Evolutionary conservation across 116 monocot species (phyloP).

Genomic region (Posidonia oceanica): DNA sequence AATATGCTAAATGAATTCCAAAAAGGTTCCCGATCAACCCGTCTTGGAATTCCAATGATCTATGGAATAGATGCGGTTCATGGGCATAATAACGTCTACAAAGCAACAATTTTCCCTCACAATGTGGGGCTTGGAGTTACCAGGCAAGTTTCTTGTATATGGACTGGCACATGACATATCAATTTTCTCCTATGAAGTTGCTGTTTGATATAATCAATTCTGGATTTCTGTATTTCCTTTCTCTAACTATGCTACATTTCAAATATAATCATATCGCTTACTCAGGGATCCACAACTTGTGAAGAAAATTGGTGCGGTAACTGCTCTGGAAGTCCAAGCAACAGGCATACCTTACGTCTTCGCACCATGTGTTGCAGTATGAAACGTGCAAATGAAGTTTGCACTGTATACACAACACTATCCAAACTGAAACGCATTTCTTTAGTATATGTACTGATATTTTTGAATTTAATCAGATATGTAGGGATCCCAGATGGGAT

Average conservation of each 20-base stretch:
- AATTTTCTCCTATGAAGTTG: not conserved
- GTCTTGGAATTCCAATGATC: constrained; percentile 71
- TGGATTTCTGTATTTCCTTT: not conserved
- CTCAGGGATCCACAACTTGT: too few relatives aligned
- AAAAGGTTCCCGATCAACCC: constrained; percentile 45
- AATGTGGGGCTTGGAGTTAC: too few relatives aligned
- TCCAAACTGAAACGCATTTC: too few relatives aligned
- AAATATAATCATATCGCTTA: not conserved
- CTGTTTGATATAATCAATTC: too few relatives aligned
- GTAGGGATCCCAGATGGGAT: too few relatives aligned
- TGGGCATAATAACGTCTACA: too few relatives aligned
- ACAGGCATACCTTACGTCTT: constrained; percentile 13
- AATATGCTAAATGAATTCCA: too few relatives aligned
- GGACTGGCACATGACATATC: not conserved
- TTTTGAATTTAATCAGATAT: too few relatives aligned
- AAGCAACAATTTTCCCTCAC: too few relatives aligned
- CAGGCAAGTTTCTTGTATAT: constrained; percentile 11
- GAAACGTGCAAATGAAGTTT: constrained; percentile 36
- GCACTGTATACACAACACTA: constrained; percentile 45
- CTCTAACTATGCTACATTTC: not conserved
- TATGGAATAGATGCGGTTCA: constrained; percentile 86
- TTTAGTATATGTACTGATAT: too few relatives aligned
- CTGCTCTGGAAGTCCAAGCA: constrained; percentile 20
- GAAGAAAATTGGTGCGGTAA: constrained; percentile 14
- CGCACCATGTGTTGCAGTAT: constrained; percentile 23